phyloP scores from a whole-genome alignment of 108 stramenopile species.

The Craspedostauros australis region DNA sequence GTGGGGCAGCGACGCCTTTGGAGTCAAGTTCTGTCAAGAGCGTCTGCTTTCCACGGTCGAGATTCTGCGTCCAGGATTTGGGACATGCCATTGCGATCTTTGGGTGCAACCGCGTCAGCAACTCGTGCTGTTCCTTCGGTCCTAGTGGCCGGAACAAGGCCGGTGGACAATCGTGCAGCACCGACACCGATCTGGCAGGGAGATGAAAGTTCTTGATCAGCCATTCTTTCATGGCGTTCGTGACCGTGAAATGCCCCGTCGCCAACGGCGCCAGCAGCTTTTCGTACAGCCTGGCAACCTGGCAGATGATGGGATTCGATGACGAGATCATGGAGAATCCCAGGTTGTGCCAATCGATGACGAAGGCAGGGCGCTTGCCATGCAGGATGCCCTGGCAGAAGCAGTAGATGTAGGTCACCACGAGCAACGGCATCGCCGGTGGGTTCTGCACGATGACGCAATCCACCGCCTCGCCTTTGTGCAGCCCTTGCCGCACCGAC shows the following conservation, averaged over 20 bases:
- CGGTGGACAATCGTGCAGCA: conserved; percentile 91
- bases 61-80: conserved; percentile 10
- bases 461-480: conserved; percentile 37
- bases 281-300: conserved; percentile 63
- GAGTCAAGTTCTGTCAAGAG: conserved; percentile 46
- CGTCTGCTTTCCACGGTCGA: conserved; percentile 29
- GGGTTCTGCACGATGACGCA: conserved; percentile 96
- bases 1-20: conserved; percentile 23
- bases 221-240: conserved; percentile 82
- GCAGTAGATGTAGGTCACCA: conserved; percentile 55
- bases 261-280: conserved; percentile 61
- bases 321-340: conserved; percentile 88
- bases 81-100: conserved; percentile 22
- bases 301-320: conserved; percentile 20
- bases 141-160: conserved; percentile 65
- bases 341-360: conserved; percentile 98
- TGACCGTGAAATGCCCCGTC: conserved; percentile 89
- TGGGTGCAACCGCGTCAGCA: conserved; percentile 43
- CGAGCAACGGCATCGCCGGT: conserved; percentile 87
- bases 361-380: conserved; percentile 54
- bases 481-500: conserved; percentile 16
- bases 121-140: conserved; percentile 63
- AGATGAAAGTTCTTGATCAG: conserved; percentile 63
- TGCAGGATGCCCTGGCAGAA: conserved; percentile 4
- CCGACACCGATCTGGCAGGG: conserved; percentile 24